phyloP scores from a whole-genome alignment of 75 land plant genomes.

The Cryptomeria japonica region DNA sequence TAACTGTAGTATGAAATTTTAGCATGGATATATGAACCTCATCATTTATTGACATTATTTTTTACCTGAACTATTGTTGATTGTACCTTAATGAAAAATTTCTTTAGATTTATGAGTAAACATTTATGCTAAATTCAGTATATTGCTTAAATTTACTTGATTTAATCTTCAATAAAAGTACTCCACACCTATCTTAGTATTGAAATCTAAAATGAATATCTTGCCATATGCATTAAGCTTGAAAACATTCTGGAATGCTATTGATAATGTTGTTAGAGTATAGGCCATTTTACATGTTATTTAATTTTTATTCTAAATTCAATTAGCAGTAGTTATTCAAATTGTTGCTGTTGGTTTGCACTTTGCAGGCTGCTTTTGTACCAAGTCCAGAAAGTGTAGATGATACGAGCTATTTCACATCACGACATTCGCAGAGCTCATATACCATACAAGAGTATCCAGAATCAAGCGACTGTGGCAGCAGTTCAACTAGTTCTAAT shows the following conservation, averaged over 20 bases:
- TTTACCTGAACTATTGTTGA: not conserved
- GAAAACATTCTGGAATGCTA: not conserved
- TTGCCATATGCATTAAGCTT: not conserved
- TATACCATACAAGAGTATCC: constrained; percentile 15
- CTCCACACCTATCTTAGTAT: not conserved
- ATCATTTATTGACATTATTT: not conserved
- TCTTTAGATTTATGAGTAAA: not conserved
- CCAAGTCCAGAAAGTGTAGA: constrained; percentile 59
- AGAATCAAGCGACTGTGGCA: constrained; percentile 17
- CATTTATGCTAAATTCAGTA: not conserved
- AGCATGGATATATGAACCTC: not conserved
- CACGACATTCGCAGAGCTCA: constrained; percentile 39
- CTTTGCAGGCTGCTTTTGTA: constrained; percentile 67
- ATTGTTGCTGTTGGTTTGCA: not conserved
- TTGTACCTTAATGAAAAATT: not conserved
- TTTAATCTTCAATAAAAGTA: not conserved
- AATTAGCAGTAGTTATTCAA: not conserved
- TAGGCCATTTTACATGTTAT: not conserved
- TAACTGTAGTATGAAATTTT: no score
- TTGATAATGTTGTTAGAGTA: not conserved
- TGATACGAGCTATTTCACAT: constrained; percentile 70
- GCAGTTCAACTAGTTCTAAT: constrained; percentile 13
- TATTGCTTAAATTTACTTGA: not conserved
- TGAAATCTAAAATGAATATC: not conserved
- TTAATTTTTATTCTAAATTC: not conserved